phyloP scores from a whole-genome alignment of 148 eudicot genomes.

The Chenopodium album region DNA sequence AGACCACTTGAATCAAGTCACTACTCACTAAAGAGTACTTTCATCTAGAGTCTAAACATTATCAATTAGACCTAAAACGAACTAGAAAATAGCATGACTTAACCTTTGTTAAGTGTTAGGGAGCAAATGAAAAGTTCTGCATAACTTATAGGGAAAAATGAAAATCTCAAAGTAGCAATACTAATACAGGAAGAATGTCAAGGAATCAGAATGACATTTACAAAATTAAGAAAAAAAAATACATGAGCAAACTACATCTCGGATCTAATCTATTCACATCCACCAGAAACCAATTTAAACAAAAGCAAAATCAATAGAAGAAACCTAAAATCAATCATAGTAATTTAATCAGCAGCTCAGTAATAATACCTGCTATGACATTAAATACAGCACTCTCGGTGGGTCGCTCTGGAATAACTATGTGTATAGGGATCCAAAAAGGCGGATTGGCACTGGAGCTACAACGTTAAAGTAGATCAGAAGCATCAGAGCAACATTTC shows the following conservation, averaged over 20 bases:
- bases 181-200: not conserved
- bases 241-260: not conserved
- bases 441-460: slow-evolving; percentile 94
- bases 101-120: not conserved
- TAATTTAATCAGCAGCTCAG: not conserved
- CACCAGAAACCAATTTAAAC: not conserved
- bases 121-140: not conserved
- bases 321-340: not conserved
- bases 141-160: not conserved
- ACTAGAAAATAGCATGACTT: not conserved
- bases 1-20: too few relatives aligned
- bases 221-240: not conserved
- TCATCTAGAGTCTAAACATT: not conserved
- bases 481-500: slow-evolving; percentile 17
- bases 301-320: not conserved
- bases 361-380: slow-evolving; percentile 86
- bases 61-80: not conserved
- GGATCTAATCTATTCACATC: not conserved
- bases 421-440: slow-evolving; percentile 98
- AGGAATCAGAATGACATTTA: not conserved
- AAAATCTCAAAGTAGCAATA: not conserved
- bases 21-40: too few relatives aligned
- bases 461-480: slow-evolving; percentile 36
- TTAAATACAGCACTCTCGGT: slow-evolving; percentile 92
- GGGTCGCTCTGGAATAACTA: slow-evolving; percentile 96